Percentiles rank a stretch among this genome's conserved stretches.
phyloP scores from a whole-genome alignment of 768 basidiomycete species.

The Terana coerulea region DNA sequence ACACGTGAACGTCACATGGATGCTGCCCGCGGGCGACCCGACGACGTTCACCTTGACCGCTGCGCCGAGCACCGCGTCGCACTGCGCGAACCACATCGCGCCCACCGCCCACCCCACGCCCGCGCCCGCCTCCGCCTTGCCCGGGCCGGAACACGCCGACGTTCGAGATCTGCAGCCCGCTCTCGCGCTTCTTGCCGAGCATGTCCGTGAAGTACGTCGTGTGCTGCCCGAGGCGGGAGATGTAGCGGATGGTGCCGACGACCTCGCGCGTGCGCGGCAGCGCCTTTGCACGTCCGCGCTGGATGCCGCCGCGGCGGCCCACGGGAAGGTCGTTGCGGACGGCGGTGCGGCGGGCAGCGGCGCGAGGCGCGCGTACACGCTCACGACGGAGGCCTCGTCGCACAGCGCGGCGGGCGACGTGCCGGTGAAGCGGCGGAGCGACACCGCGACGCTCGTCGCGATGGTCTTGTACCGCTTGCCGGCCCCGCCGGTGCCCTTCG shows the following conservation, averaged over 20 bases:
- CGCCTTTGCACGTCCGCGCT: too few species aligned
- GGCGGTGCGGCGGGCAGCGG: not conserved
- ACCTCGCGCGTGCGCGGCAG: not conserved
- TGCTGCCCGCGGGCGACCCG: conserved; percentile 10
- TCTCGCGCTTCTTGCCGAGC: conserved; percentile 7
- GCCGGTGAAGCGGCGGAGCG: conserved; percentile 28
- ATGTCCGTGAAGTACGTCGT: conserved; percentile 1
- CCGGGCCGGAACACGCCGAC: not conserved
- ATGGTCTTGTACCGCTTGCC: conserved; percentile 5
- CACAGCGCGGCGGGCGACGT: conserved; percentile 29
- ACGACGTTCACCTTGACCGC: conserved; percentile 12
- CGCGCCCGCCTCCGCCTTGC: not conserved
- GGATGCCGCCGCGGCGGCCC: too few species aligned
- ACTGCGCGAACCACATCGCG: conserved; percentile 5
- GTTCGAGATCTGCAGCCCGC: not conserved
- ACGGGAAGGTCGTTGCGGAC: not conserved
- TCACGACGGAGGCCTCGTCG: conserved; percentile 27
- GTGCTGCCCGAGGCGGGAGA: not conserved
- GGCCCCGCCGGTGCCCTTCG: too few species aligned
- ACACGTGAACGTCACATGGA: not conserved
- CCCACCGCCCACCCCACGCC: not conserved
- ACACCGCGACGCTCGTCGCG: conserved; percentile 26
- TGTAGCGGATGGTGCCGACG: not conserved
- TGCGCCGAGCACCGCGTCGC: conserved; percentile 1
- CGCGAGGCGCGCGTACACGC: not conserved